Base-by-base conservation (phyloP, 768 basidiomycete species). In the Psilocybe subaeruginosa region DNA sequence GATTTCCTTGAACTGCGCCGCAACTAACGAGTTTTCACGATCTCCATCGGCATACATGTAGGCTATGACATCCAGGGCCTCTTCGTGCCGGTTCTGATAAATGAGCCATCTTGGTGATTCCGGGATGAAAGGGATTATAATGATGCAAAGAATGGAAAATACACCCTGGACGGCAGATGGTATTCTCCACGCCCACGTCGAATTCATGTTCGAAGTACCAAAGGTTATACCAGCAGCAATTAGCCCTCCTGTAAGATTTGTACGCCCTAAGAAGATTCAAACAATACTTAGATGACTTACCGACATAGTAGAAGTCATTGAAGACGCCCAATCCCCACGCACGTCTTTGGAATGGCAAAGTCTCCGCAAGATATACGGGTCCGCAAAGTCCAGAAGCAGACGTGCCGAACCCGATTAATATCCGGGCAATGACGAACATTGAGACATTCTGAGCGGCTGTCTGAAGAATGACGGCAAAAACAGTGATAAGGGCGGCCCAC, bases 31-130 rank as follows among this genome's bases (percentile, higher is more conserved):
- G 14, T 43, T 43, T n/a, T 43, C 41, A 14, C 41, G 41, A 33
- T 66, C 60, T 23, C 65, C 65, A 29, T 62, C 57, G 6, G 62
- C 60, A 35, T 63, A 61, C 60, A 60, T 64, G 43, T 54, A 63
- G 16, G 62, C 65, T 23, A 66, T 31, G 3, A 63, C 62, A 8
- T 56, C 37, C 50, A 63, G 3, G 14, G 65, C 65, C 54, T 64
- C 54, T 9, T 62, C 62, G 8, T 45, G 41, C 47, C 60, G 39
- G 8, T 55, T 52, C 14, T 61, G 48, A 30, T 59, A 61, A 4
- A 66, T 54, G 9, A 76, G 64, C 79, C 79, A 80, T 1, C 79
- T 66, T 0, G 79, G 79, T 16, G 76, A 77, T 56, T 79, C 79
- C 0, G 79, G 79, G 12, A 74, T 67, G 62, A 74, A 75, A 9